Conservation (phyloP, 176 grass and related monocot genomes). For the Hordeum vulgare region MorexV3_pseudomolecules_assembly NC_058523.1:463534591-463535090, state of each 20-base stretch:
- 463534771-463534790: neutral
- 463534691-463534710: conserved; percentile 49
- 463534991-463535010: conserved; percentile 52
- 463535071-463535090: too few relatives aligned
- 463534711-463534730: conserved; percentile 60
- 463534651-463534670: conserved; percentile 45
- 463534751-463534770: conserved; percentile 30
- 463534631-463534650: neutral
- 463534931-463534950: conserved; percentile 42
- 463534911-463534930: conserved; percentile 58
- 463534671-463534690: conserved; percentile 57
- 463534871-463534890: conserved; percentile 65
- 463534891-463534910: conserved; percentile 66
- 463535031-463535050: neutral
- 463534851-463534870: neutral
- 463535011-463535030: neutral
- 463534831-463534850: neutral
- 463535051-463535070: neutral
- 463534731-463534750: conserved; percentile 60
- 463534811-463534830: neutral
- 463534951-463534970: conserved; percentile 51
- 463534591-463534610: neutral
- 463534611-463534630: neutral
- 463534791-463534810: neutral
- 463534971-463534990: conserved; percentile 49